Percentiles rank a stretch among this genome's conserved stretches.
These are phyloP conservation scores for Vaccinium darrowii DNA, from an alignment of 148 eudicot genomes.

Conservation along the genomic window DNA sequence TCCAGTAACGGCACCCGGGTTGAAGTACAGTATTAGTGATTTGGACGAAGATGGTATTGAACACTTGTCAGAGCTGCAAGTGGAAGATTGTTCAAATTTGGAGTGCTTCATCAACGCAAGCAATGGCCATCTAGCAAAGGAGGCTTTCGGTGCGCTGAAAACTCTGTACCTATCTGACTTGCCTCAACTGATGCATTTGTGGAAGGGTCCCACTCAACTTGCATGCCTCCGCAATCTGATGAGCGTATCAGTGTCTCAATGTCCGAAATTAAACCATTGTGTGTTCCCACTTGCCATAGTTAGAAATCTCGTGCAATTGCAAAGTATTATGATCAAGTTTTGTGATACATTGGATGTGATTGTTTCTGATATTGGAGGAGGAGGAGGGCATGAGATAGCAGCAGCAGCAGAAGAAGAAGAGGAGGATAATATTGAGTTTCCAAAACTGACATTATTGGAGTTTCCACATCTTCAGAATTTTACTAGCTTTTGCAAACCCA, in stretches of 20 bases:
- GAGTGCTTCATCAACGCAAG: background rate
- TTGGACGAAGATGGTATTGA: too few species aligned
- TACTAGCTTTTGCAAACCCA: background rate
- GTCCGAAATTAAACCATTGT: background rate
- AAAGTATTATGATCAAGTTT: background rate
- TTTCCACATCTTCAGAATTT: background rate
- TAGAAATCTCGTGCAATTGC: background rate
- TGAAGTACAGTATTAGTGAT: too few species aligned
- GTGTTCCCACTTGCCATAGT: constrained; percentile 4
- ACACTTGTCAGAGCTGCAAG: too few species aligned
- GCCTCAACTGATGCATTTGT: too few species aligned
- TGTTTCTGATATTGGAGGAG: background rate
- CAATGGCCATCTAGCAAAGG: too few species aligned
- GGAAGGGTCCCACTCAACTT: background rate
- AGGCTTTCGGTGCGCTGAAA: too few species aligned
- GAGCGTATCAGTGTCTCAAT: background rate
- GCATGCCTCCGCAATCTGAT: constrained; percentile 1
- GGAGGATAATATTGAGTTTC: background rate
- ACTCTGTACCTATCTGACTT: too few species aligned
- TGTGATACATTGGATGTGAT: background rate
- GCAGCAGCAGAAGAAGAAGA: background rate
- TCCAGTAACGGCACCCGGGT: too few species aligned
- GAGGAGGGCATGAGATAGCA: background rate
- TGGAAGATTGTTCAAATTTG: too few species aligned
- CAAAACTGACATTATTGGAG: background rate